Evolutionary conservation across 73 alveolate species (phyloP), one percentile per base, ranked within the genome.

Genomic region (Uronychia setigera): DNA sequence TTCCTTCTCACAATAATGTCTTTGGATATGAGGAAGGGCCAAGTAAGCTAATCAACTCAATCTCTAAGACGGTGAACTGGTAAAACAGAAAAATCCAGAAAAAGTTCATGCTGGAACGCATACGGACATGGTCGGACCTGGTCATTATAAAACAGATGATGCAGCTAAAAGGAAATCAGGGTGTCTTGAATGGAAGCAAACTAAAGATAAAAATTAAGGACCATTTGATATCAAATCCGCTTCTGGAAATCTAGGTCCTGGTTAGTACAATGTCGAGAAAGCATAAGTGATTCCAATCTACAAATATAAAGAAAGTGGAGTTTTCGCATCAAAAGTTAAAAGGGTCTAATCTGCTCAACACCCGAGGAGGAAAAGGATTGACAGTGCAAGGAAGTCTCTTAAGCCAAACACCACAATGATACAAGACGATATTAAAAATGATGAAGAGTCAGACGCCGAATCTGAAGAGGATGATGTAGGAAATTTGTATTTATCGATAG

Each of bases 1-100:
- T 93, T 33, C 97, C 97, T 26, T 84, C 96, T n/a, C 96, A 90
- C 75, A 93, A 93, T 29, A 58, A 82, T 77, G 95, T 91, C 29
- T 93, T 90, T 79, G 97, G 97, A 1, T 93, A 93, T 78, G 97
- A 93, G 46, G 94, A 93, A 79, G 79, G 74, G 19, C 67, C 67
- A 46, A 46, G 67, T 46, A 46, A 46, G 67, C 67, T 19, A 11
- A 11, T 46, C 19, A n/a, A n/a, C 19, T 46, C 19, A 11, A 46
- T 11, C 19, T 19, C 67, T 60, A 33, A 26, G 29, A 29, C n/a
- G 96, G 97, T 0, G 93, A 87, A 31, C 82, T 93, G 25, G 87
- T 93, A 0, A 90, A 80, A 77, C 83, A 93, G 77, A 93, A 90
- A 58, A 90, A 90, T 58, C 82, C 90, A 67, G 91, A 81, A 79